Conservation (phyloP, 2,329 filamentous ascomycete genomes). For the Lasiodiplodia sp. region DNA sequence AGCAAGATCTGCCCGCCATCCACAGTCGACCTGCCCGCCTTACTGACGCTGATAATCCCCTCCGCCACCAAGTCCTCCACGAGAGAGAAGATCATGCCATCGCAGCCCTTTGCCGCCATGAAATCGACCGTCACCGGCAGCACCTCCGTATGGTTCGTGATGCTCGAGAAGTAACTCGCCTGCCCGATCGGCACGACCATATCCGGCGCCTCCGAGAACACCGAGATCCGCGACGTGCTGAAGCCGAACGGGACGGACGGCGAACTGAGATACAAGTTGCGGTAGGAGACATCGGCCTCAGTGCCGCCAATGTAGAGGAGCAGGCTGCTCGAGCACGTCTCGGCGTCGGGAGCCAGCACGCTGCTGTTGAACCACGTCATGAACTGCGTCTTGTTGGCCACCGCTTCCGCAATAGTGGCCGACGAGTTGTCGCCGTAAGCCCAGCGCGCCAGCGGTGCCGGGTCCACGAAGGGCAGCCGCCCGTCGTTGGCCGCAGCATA, state of each 20-base stretch:
- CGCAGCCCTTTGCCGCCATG: slow-evolving; percentile 66
- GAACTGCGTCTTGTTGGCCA: slow-evolving; percentile 60
- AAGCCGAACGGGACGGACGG: slow-evolving; percentile 60
- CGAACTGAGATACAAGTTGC: slow-evolving; percentile 53
- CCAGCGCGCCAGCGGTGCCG: slow-evolving; percentile 58
- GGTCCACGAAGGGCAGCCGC: slow-evolving; percentile 58
- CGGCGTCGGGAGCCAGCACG: slow-evolving; percentile 51
- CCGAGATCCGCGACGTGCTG: slow-evolving; percentile 55
- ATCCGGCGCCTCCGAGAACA: slow-evolving; percentile 57
- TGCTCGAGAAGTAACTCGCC: slow-evolving; percentile 52
- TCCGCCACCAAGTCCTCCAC: slow-evolving; percentile 59
- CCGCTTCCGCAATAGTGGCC: slow-evolving; percentile 50
- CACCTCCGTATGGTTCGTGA: slow-evolving; percentile 58
- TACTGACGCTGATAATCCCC: slow-evolving; percentile 57
- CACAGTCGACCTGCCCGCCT: slow-evolving; percentile 52
- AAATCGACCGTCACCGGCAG: slow-evolving; percentile 66
- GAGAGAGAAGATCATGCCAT: slow-evolving; percentile 64
- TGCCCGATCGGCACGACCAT: slow-evolving; percentile 54
- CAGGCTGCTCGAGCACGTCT: slow-evolving; percentile 59
- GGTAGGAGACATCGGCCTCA: slow-evolving; percentile 50
- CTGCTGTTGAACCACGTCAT: slow-evolving; percentile 57
- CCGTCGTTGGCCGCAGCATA: slow-evolving; percentile 57
- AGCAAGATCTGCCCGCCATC: slow-evolving; percentile 52
- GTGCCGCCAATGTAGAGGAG: slow-evolving; percentile 57
- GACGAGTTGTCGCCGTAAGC: slow-evolving; percentile 53